Evolutionary conservation across 257 asterid genomes (phyloP).

Genomic region (Nicotiana otophora): DNA sequence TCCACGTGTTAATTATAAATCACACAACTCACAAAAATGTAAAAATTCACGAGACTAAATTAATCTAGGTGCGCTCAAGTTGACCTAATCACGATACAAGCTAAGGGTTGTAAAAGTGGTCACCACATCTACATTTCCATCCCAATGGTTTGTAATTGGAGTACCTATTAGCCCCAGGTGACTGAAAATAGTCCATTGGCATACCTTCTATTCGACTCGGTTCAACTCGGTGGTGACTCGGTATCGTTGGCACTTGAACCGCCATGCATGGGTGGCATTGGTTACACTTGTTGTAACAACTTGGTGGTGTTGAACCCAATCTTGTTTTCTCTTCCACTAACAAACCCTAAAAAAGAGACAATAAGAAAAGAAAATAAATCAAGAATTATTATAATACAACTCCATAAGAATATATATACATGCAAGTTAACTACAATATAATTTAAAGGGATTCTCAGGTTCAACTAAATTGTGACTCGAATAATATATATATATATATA

Average conservation of each 20-base stretch:
- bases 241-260: constrained; percentile 70
- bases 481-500: too few species aligned
- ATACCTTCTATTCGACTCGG: constrained; percentile 12
- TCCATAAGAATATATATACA: not conserved
- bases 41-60: not conserved
- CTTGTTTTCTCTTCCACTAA: constrained; percentile 69
- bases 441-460: too few species aligned
- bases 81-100: not conserved
- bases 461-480: too few species aligned
- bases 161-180: constrained; percentile 55
- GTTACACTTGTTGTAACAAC: constrained; percentile 90
- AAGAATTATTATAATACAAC: not conserved
- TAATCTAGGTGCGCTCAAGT: not conserved
- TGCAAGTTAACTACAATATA: not conserved
- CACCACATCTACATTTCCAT: constrained; percentile 92
- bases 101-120: constrained; percentile 73
- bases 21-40: not conserved
- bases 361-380: not conserved
- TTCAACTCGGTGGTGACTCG: constrained; percentile 38
- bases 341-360: constrained; percentile 30
- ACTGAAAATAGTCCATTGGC: constrained; percentile 33
- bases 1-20: not conserved
- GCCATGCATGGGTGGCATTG: constrained; percentile 98
- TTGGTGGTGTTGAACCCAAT: constrained; percentile 94
- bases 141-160: constrained; percentile 99